Evolutionary conservation across 768 basidiomycete genomes (phyloP), one percentile per base, ranked within the genome.

Genomic region (Hygrophoropsis aurantiaca): DNA sequence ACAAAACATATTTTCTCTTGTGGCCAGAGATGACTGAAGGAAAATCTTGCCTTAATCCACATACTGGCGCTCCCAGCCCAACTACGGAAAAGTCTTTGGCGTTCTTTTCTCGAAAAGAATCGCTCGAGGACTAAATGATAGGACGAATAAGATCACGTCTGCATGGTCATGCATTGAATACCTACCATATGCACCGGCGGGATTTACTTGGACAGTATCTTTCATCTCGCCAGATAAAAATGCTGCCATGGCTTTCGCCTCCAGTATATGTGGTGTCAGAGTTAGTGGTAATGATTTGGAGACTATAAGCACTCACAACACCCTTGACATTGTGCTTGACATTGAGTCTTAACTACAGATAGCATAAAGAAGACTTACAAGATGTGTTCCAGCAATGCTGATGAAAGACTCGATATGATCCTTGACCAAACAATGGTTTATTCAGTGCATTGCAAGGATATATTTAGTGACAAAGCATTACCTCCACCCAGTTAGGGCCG

Each of bases 221-320:
- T 87, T 86, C 85, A 97, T 97, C 68, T 98, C 95, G 10, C 95
- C 95, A 0, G 90, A 93, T 33, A 97, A 72, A 62, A 97, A 91
- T 0, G 97, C 94, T 0, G 94, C 68, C 90, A 97, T 94, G 0
- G 94, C 89, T 71, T 97, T 99, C 1, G 90, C 78, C 90, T 90
- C n/a, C n/a, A n/a, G n/a, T n/a, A n/a, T n/a, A n/a, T 36, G 15
- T n/a, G n/a, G 13, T n/a, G 19, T 34, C 5, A 15, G 18, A 3
- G 8, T 27, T 13, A 30, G 27, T 30, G 6, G 13, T 30, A 7
- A 30, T 30, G 13, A 30, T 6, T 13, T 6, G 11, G 9, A 11
- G 30, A 9, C 18, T 5, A 19, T 25, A 23, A 15, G 19, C 16
- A 62, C 84, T 62, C 62, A 90, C 90, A 41, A 90, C 88, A 24